Base-by-base conservation (phyloP, 257 asterid genomes). In the Plantago elongata region DNA sequence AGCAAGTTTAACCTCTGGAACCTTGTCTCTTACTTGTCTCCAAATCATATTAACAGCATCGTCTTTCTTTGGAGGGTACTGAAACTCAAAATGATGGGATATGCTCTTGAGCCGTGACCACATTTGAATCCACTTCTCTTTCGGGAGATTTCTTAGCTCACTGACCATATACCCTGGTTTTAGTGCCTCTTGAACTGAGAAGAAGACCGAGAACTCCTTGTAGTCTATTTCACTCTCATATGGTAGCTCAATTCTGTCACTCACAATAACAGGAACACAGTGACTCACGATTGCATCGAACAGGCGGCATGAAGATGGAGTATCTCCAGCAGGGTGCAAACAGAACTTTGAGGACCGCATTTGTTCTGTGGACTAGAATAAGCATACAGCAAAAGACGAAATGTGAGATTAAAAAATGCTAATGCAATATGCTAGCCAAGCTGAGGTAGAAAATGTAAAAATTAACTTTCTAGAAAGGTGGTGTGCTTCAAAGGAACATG, bases 221-320 rank as follows among this genome's bases (percentile, higher is more conserved):
- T 92, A 92, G 77, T 92, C 97, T 54, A 92, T 27, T 68, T 89
- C 97, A 54, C 80, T 89, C 68, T 92, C 99, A 47, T 61, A 92
- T 3, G 99, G 97, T 48, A 92, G 90, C 84, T 92, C 99, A 5
- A 92, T 74, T 72, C 79, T 82, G 77, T 92, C 89, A 22, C 99
- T 92, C 66, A 92, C 89, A 54, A 92, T 83, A 7, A 92, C 94
- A 14, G 99, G 99, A 60, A 92, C 79, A 47, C 99, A 92, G 76
- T 92, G 97, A 79, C 92, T 92, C 45, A 89, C 96, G 13, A 92
- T 84, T 22, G 97, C 89, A 74, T 92, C 99, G 51, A 92, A 92
- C 47, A 92, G 88, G 45, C 97, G 99, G 63, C 99, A 92, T 29
- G 99, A 92, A 60, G 99, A 92, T 42, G 99, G 99, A 7, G 97